phyloP scores from a whole-genome alignment of 2,329 filamentous ascomycete species.

The Clonostachys solani region DNA sequence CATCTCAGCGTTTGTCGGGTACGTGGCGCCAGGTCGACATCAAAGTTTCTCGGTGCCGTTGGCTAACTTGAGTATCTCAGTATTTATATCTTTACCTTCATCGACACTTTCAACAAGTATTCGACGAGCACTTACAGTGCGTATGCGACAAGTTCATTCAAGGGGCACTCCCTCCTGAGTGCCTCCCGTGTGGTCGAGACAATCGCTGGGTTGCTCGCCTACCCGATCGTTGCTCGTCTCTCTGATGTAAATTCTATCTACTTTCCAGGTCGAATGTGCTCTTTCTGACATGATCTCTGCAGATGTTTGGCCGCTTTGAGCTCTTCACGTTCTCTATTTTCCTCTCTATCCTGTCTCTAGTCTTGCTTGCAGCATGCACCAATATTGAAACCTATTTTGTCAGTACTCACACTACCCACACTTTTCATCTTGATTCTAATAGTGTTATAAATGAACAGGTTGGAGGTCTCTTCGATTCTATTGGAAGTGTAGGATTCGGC shows the following conservation, averaged over 20 bases:
- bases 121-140: constrained; percentile 22
- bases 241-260: constrained; percentile 33
- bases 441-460: constrained; percentile 13
- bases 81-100: constrained; percentile 21
- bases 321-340: constrained; percentile 36
- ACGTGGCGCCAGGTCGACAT: too few relatives aligned
- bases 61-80: constrained; percentile 5
- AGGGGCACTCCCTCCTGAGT: constrained; percentile 41
- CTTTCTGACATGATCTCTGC: background rate
- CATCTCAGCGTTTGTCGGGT: too few relatives aligned
- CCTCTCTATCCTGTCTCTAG: constrained; percentile 34
- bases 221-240: constrained; percentile 56
- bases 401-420: background rate
- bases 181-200: constrained; percentile 42
- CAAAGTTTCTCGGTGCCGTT: too few relatives aligned
- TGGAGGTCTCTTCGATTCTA: constrained; percentile 56
- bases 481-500: constrained; percentile 35
- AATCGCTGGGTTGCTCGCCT: constrained; percentile 46
- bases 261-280: background rate
- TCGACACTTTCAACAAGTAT: constrained; percentile 21
- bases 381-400: constrained; percentile 49
- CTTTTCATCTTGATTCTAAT: background rate
- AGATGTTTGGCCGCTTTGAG: constrained; percentile 51
- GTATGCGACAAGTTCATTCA: constrained; percentile 30
- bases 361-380: constrained; percentile 52